phyloP scores from a whole-genome alignment of 2,329 filamentous ascomycete species.

The Talaromyces sp. region DNA sequence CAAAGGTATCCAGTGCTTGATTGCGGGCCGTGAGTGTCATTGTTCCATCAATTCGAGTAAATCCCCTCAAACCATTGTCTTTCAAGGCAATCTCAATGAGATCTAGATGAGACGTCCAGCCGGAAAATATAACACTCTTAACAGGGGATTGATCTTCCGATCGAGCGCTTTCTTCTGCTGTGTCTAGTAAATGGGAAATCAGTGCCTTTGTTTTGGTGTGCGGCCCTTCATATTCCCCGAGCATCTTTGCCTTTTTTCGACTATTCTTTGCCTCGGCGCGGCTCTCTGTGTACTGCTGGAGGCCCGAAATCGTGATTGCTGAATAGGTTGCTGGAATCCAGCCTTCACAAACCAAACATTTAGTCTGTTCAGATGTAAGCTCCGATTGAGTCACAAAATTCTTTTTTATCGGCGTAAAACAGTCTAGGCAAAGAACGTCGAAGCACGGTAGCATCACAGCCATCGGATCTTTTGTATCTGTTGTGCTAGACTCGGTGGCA shows the following conservation, averaged over 20 bases:
- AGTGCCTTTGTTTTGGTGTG: conserved; percentile 89
- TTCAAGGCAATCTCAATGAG: conserved; percentile 80
- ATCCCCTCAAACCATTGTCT: conserved; percentile 49
- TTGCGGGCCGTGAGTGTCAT: conserved; percentile 75
- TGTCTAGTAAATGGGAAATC: conserved; percentile 65
- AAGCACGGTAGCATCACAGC: conserved; percentile 79
- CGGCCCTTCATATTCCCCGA: conserved; percentile 72
- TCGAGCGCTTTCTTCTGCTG: conserved; percentile 52
- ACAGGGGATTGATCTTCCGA: conserved; percentile 58
- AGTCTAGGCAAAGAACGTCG: conserved; percentile 75
- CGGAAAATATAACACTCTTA: conserved; percentile 92
- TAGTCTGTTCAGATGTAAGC: conserved; percentile 31
- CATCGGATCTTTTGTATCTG: conserved; percentile 50
- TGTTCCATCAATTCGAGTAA: conserved; percentile 80
- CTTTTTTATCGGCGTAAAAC: conserved; percentile 57
- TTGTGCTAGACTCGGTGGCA: conserved; percentile 52
- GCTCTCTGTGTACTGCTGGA: conserved; percentile 49
- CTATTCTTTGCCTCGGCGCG: conserved; percentile 52
- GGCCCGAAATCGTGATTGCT: conserved; percentile 59
- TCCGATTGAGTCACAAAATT: conserved; percentile 8
- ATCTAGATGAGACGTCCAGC: conserved; percentile 94
- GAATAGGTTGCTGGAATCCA: conserved; percentile 63
- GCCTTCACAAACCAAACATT: conserved; percentile 65
- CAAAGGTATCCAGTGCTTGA: conserved; percentile 71
- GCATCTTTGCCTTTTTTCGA: conserved; percentile 54